Percentiles rank a stretch among this genome's conserved stretches.
These are phyloP conservation scores for Saccharomycopsis fermentans DNA, from an alignment of 805 yeast genomes.

Conservation along the genomic window DNA sequence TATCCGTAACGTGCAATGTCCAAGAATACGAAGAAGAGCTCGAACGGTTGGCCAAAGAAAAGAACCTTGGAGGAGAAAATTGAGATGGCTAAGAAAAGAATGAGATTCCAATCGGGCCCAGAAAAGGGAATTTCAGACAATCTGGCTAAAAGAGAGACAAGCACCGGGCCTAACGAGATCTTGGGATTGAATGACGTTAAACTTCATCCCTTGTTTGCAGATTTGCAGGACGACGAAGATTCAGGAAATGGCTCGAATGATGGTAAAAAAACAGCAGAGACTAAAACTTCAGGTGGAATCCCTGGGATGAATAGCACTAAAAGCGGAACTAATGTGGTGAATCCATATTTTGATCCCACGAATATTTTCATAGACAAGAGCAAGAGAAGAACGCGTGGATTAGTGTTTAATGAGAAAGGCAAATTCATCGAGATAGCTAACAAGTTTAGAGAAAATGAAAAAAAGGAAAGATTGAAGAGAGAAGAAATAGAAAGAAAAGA, in stretches of 20 bases:
- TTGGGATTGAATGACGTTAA: constrained; percentile 20
- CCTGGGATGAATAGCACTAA: constrained; percentile 6
- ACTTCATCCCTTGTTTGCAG: constrained; percentile 25
- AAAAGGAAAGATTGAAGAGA: constrained; percentile 26
- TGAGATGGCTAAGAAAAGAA: constrained; percentile 1
- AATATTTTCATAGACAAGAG: constrained; percentile 3
- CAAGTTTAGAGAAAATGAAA: constrained; percentile 34
- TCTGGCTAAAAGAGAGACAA: no score
- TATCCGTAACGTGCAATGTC: not conserved
- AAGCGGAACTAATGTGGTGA: constrained; percentile 20
- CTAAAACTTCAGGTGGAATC: not conserved
- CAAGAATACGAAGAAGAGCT: not conserved
- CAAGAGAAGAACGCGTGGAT: constrained; percentile 28
- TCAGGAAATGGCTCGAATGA: not conserved
- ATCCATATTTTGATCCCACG: constrained; percentile 30
- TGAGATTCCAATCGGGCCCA: not conserved
- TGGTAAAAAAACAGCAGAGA: not conserved
- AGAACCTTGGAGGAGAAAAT: not conserved
- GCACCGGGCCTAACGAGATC: no score
- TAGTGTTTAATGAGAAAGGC: constrained; percentile 52
- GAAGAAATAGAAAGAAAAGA: constrained; percentile 26
- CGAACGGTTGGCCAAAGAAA: not conserved
- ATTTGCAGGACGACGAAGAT: constrained; percentile 4
- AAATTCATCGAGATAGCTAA: constrained; percentile 40
- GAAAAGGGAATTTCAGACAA: no score